phyloP scores from a whole-genome alignment of 2,329 filamentous ascomycete species.

The Rhytidhysteron rufulum region DNA sequence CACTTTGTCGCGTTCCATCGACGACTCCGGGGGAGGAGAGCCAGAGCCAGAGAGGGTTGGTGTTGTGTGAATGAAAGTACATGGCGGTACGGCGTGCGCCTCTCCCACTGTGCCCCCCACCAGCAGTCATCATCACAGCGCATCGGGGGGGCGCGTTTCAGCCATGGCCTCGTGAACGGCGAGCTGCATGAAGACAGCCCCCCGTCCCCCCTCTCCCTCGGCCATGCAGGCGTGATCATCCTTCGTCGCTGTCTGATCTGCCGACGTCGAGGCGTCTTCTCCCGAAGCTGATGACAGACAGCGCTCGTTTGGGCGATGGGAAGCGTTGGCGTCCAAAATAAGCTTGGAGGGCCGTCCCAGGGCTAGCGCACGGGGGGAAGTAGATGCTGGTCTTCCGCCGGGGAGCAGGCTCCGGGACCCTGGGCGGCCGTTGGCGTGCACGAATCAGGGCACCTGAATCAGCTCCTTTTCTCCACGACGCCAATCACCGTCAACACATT shows the following conservation, averaged over 20 bases:
- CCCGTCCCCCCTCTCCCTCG: constrained; percentile 9
- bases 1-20: no score
- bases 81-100: background rate
- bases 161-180: constrained; percentile 10
- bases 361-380: constrained; percentile 30
- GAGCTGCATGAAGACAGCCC: no score
- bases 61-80: background rate
- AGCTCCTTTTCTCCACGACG: constrained; percentile 3
- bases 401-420: background rate
- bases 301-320: no score
- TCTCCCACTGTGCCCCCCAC: background rate
- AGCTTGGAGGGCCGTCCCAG: background rate
- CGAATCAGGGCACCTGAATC: no score
- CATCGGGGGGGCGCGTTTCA: constrained; percentile 19
- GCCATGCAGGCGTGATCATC: constrained; percentile 2
- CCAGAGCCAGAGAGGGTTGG: no score
- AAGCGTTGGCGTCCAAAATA: constrained; percentile 1
- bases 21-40: no score
- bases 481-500: background rate
- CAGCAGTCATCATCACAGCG: constrained; percentile 9
- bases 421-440: no score
- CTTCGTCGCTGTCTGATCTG: constrained; percentile 12
- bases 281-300: constrained; percentile 20
- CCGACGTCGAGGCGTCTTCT: constrained; percentile 14
- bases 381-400: constrained; percentile 15